Evolutionary conservation across 2,329 filamentous ascomycete genomes (phyloP), one percentile per base, ranked within the genome.

Genomic region (Neobulgaria alba): DNA sequence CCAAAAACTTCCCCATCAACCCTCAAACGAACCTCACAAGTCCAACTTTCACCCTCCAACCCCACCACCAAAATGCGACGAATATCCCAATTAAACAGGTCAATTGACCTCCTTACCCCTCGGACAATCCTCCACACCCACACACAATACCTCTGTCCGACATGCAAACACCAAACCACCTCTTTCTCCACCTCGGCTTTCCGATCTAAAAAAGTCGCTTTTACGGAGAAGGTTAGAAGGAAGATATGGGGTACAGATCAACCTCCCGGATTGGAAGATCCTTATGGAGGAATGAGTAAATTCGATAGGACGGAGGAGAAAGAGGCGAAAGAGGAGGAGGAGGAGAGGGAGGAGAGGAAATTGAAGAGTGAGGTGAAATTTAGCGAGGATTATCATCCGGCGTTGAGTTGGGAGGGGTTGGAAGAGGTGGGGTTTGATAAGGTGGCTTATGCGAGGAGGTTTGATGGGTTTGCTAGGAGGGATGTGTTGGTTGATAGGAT

Each of bases 331-430:
- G 32, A 39, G 23, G 10, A 34, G 4, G 35, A 40, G 14, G 42
- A 51, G 46, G 50, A 48, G 39, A 45, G 47, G 18, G 43, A 40
- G 29, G n/a, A n/a, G 18, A 36, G 45, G 37, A 16, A 33, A 33
- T 33, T 9, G 30, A 16, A 9, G 21, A 32, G 16, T 10, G 18
- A 18, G 16, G 20, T 10, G 16, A 15, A 10, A 15, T 23, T 45
- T 38, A 16, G 30, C 41, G 43, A 46, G 43, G 10, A 29, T 18
- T 76, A 76, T 57, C 54, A 62, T 37, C 63, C 63, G 14, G 67
- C 72, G 18, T 57, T 56, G 23, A 68, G 61, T 3, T 75, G 72
- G 69, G 61, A 73, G 39, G 70, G 68, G 0, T 57, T 82, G 43
- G 65, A 72, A 49, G 62, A 60, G 36, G 64, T 82, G 23, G 79